phyloP scores from a whole-genome alignment of 1,284 basidiomycete genomes.

The Heterobasidion parviporum region DNA sequence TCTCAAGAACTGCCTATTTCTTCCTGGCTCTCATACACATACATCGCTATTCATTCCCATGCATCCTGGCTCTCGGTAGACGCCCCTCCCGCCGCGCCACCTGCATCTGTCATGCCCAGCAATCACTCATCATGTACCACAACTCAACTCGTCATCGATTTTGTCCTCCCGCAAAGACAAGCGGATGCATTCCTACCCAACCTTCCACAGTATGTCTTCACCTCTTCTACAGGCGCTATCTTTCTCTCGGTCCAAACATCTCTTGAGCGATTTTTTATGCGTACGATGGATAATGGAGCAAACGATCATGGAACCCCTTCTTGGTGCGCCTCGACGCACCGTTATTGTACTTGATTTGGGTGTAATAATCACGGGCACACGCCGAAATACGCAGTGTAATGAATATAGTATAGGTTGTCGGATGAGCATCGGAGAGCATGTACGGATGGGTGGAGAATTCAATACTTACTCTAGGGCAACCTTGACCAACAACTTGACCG shows the following conservation, averaged over 20 bases:
- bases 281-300: not conserved
- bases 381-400: too few species aligned
- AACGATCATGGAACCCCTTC: not conserved
- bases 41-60: not conserved
- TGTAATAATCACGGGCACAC: not conserved
- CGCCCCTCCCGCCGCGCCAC: not conserved
- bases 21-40: slow-evolving; percentile 2
- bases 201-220: not conserved
- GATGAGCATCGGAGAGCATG: too few species aligned
- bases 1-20: not conserved
- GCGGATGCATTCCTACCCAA: slow-evolving; percentile 3
- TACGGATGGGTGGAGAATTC: too few species aligned
- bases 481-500: too few species aligned
- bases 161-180: not conserved
- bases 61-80: not conserved
- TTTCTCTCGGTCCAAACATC: not conserved
- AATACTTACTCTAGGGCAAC: too few species aligned
- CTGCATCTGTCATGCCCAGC: not conserved
- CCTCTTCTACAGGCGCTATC: not conserved
- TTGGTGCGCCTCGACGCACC: not conserved
- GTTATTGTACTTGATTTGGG: not conserved
- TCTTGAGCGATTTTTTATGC: not conserved
- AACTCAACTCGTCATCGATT: not conserved
- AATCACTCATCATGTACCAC: not conserved
- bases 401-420: too few species aligned